Base-by-base conservation (phyloP, 1,284 basidiomycete species). In the Ustilago shanxiensis region DNA sequence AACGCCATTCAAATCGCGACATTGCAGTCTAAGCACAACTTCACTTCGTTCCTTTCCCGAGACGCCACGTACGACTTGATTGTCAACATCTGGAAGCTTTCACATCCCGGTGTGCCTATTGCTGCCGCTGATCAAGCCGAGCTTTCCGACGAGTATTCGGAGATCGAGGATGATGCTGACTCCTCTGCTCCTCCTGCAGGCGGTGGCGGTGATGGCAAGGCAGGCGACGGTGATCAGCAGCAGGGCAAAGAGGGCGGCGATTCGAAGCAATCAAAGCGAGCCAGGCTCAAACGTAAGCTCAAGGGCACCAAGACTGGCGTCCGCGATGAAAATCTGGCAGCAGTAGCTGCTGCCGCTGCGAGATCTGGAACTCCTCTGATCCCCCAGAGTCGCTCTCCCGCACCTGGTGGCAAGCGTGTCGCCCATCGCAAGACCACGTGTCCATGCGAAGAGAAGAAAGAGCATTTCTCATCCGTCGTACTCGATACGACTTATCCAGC, bases 21-120 rank as follows among this genome's bases (percentile, higher is more conserved):
- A 0, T 89, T 91, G 29, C 91, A 92, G 70, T 86, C 87, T 44
- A 88, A 88, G 88, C 95, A 98, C 87, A 94, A 92, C 0, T 98
- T 98, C 83, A 94, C 95, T 0, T 97, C 95, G 6, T 95, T 99
- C 89, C 91, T 99, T 75, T 93, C 95, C 0, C 91, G 97, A 20
- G 96, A 99, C 86, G 95, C 94, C 37, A 95, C 95, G 0, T 96
- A 92, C 87, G 96, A 99, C 87, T 93, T 99, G 62, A 94, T 98
- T 54, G 91, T 91, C 86, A 98, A 97, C 86, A 95, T 99, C 72
- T 99, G 96, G 96, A 90, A 92, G 22, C 91, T 97, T 31, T 92
- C 93, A 2, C 91, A 93, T 60, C 95, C 95, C 0, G 91, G 92
- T 50, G 91, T 92, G 39, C 88, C 87, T 10, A 87, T 86, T 37